These are phyloP conservation scores for Bruguiera hainesii DNA, from an alignment of 441 rosid genomes.

Conservation along the genomic window DNA sequence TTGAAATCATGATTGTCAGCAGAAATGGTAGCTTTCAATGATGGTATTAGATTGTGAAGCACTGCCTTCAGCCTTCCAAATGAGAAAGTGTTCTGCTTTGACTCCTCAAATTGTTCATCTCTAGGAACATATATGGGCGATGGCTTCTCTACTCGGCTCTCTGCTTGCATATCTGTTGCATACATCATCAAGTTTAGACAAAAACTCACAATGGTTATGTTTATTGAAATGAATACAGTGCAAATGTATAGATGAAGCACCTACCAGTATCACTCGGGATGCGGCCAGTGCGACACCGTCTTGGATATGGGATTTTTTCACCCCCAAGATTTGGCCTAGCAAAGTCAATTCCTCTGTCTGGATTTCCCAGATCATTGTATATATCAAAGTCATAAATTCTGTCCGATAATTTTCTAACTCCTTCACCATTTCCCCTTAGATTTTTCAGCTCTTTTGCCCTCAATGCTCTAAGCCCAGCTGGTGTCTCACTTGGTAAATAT, in stretches of 20 bases:
- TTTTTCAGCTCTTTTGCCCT: slow-evolving; percentile 68
- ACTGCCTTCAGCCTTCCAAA: slow-evolving; percentile 67
- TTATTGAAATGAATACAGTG: background rate
- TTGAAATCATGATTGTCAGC: slow-evolving; percentile 55
- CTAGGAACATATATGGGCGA: slow-evolving; percentile 82
- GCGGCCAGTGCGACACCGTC: slow-evolving; percentile 95
- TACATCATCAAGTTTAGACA: background rate
- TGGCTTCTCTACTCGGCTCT: slow-evolving; percentile 86
- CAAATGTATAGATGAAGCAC: background rate
- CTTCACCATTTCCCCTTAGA: slow-evolving; percentile 67
- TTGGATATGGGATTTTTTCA: slow-evolving; percentile 62
- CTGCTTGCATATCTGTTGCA: slow-evolving; percentile 47
- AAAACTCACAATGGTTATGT: background rate
- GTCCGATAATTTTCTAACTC: slow-evolving; percentile 74
- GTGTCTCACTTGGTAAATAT: slow-evolving; percentile 79
- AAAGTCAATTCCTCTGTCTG: slow-evolving; percentile 59
- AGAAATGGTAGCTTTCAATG: slow-evolving; percentile 67
- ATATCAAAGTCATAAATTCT: slow-evolving; percentile 73
- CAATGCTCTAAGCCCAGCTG: slow-evolving; percentile 54
- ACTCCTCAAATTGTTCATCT: slow-evolving; percentile 91
- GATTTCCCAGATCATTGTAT: slow-evolving; percentile 93
- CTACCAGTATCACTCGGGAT: slow-evolving; percentile 50
- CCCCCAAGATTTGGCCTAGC: slow-evolving; percentile 78
- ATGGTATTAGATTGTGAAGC: slow-evolving; percentile 72
- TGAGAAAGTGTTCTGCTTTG: slow-evolving; percentile 57